Evolutionary conservation across 371 early-diverging fungal genomes (phyloP).

Genomic region (Coemansia sp.): DNA sequence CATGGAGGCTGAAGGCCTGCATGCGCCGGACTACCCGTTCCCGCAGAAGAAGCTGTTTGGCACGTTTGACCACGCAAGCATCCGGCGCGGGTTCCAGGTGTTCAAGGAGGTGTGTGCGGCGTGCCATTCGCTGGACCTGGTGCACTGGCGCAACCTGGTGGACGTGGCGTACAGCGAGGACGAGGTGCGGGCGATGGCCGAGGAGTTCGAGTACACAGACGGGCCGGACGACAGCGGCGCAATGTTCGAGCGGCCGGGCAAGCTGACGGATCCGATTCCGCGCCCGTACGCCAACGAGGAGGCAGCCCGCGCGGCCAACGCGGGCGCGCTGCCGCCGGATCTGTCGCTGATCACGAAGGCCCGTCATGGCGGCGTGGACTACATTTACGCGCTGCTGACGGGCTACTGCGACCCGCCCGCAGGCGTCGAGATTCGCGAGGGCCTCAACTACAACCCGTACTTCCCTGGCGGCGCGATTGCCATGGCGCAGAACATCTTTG

Average conservation of each 20-base stretch:
- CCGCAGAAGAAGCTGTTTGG: constrained; percentile 75
- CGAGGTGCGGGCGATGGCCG: constrained; percentile 93
- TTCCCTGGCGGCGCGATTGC: constrained; percentile 98
- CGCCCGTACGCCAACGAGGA: constrained; percentile 95
- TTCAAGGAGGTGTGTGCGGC: constrained; percentile 97
- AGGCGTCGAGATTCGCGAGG: constrained; percentile 92
- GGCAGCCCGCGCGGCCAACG: constrained; percentile 95
- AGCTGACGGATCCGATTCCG: constrained; percentile 93
- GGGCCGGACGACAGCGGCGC: constrained; percentile 95
- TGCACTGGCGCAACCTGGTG: constrained; percentile 93
- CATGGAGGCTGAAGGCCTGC: constrained; percentile 89
- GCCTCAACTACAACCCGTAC: constrained; percentile 97
- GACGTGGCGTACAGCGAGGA: constrained; percentile 89
- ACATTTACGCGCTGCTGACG: constrained; percentile 91
- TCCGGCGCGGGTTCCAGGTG: constrained; percentile 98
- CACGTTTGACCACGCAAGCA: constrained; percentile 92
- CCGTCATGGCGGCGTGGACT: constrained; percentile 93
- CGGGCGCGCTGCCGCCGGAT: constrained; percentile 96
- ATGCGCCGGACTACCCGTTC: constrained; percentile 88
- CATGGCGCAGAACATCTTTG: constrained; percentile 94
- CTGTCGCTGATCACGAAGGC: constrained; percentile 93
- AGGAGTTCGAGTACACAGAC: constrained; percentile 87
- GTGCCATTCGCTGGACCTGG: constrained; percentile 93
- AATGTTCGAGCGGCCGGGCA: constrained; percentile 94
- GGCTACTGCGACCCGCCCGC: constrained; percentile 97